These are phyloP conservation scores for Kuraishia borneana DNA, from an alignment of 805 yeast species.

Conservation along the genomic window DNA sequence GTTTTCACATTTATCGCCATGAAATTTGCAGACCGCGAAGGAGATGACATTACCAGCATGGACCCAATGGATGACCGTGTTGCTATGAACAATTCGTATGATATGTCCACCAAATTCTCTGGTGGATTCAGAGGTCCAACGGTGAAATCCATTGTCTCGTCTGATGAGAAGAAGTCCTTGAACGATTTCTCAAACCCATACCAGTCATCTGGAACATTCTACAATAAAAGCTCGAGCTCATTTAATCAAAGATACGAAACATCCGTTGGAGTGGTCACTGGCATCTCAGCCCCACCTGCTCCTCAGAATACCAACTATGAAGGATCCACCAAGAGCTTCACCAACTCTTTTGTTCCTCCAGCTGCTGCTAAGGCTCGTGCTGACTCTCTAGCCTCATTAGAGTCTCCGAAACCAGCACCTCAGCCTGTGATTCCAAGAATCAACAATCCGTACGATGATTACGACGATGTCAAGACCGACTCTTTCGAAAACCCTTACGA, in stretches of 20 bases:
- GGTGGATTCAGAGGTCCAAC: conserved; percentile 2
- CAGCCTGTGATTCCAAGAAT: conserved; percentile 6
- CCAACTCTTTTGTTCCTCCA: not conserved
- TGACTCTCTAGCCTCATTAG: not conserved
- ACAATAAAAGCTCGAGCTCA: conserved; percentile 3
- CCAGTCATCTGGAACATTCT: conserved; percentile 4
- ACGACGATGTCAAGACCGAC: conserved; percentile 2
- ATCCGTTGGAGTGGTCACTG: not conserved
- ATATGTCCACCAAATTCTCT: not conserved
- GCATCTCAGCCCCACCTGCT: not conserved
- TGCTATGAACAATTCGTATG: conserved; percentile 1
- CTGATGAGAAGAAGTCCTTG: conserved; percentile 7
- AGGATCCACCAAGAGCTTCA: not conserved
- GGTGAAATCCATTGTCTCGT: conserved; percentile 4
- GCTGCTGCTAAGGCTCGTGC: not conserved
- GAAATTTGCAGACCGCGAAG: not conserved
- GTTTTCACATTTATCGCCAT: conserved; percentile 32
- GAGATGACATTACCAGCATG: conserved; percentile 8
- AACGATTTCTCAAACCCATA: conserved; percentile 6
- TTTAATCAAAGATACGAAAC: conserved; percentile 2
- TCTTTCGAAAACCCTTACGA: conserved; percentile 9
- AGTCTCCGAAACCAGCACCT: conserved; percentile 2
- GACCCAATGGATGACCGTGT: conserved; percentile 3
- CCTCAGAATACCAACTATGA: not conserved
- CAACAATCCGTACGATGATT: conserved; percentile 5